Conservation (phyloP, 1,139 yeast genomes). For the Geotrichum australiense region DNA sequence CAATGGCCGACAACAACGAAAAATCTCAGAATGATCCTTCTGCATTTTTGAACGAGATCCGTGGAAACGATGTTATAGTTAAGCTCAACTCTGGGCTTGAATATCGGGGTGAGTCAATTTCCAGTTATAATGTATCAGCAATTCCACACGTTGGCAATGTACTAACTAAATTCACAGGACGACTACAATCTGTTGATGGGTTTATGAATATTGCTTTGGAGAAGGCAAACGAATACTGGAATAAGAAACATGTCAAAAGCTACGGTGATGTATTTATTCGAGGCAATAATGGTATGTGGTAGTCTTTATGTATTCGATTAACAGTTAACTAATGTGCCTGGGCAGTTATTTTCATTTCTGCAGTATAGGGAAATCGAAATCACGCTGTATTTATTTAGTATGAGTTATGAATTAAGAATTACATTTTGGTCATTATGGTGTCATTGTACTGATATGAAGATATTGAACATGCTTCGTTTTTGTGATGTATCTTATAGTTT, state of each 20-base stretch:
- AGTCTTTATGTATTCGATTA: too few species aligned
- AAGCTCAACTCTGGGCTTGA: constrained; percentile 83
- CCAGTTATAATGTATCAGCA: constrained; percentile 18
- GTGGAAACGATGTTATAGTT: constrained; percentile 74
- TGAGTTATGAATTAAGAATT: too few species aligned
- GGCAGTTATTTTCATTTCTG: constrained; percentile 27
- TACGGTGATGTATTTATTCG: constrained; percentile 90
- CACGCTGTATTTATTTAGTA: too few species aligned
- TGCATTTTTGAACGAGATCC: constrained; percentile 69
- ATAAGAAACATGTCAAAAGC: constrained; percentile 48
- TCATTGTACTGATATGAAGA: too few species aligned
- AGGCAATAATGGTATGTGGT: constrained; percentile 70
- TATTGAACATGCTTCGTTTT: too few species aligned
- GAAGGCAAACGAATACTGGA: constrained; percentile 60
- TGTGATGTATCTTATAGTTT: too few species aligned
- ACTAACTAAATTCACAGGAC: constrained; percentile 36
- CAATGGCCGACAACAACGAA: too few species aligned
- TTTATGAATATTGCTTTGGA: constrained; percentile 92
- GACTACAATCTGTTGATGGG: constrained; percentile 87
- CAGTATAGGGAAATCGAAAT: constrained; percentile 21
- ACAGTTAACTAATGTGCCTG: constrained; percentile 1
- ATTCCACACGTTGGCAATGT: neutral
- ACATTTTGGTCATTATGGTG: too few species aligned
- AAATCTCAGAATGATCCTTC: constrained; percentile 39
- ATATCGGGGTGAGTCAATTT: constrained; percentile 45